Conservation (phyloP, 176 grass and related monocot genomes). For the Bonia amplexicaulis region DNA sequence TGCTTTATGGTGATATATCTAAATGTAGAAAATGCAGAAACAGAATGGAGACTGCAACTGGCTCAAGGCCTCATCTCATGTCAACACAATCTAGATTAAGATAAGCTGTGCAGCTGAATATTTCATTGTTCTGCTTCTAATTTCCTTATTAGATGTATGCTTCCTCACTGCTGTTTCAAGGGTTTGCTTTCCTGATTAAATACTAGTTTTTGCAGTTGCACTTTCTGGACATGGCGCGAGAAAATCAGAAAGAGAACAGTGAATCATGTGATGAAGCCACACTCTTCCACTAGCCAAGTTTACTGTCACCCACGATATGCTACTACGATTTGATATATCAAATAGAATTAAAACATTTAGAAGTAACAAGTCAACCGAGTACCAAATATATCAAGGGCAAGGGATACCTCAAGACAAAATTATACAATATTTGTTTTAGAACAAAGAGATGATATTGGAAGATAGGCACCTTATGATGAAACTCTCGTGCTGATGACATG, state of each 20-base stretch:
- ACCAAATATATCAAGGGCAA: neutral
- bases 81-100: neutral
- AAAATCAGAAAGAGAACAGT: neutral
- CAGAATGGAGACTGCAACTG: neutral
- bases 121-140: neutral
- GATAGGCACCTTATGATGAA: constrained; percentile 52
- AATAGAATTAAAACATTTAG: neutral
- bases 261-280: neutral
- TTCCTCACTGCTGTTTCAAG: neutral
- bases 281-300: neutral
- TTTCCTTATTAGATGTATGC: neutral
- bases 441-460: constrained; percentile 1
- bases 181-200: neutral
- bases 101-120: constrained; percentile 7
- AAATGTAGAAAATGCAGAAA: neutral
- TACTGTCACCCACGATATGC: neutral
- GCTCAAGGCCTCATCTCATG: neutral
- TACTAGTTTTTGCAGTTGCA: neutral
- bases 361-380: neutral
- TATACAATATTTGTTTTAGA: neutral
- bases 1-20: neutral
- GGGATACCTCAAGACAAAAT: neutral
- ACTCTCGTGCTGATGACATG: constrained; percentile 49
- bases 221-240: neutral
- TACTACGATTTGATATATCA: neutral